Conservation (phyloP, 1,139 yeast species). For the Diutina rugosa region DNA sequence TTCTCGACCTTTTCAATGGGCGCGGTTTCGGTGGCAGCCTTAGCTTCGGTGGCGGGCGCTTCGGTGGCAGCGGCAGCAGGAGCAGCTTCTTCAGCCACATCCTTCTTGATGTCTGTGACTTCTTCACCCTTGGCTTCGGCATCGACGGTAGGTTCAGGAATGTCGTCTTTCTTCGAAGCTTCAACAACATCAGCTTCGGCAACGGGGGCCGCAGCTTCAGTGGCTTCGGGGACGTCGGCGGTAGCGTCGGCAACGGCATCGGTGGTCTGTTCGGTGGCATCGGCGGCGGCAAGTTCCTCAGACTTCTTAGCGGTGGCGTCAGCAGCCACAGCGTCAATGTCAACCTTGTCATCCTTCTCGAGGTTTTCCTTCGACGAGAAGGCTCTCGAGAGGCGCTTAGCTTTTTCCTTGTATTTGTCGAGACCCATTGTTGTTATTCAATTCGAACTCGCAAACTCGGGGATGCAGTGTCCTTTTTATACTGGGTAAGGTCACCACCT, state of each 20-base stretch:
- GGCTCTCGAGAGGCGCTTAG: neutral
- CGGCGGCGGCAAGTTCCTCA: conserved; percentile 2
- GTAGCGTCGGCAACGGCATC: conserved; percentile 2
- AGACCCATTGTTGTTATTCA: neutral
- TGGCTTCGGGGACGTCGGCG: conserved; percentile 6
- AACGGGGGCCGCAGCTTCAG: conserved; percentile 4
- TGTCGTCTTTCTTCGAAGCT: conserved; percentile 4
- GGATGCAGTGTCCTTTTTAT: neutral
- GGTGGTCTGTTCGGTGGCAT: neutral
- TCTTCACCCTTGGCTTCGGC: conserved; percentile 1
- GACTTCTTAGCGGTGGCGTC: conserved; percentile 5
- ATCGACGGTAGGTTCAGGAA: conserved; percentile 3
- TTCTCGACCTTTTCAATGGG: conserved; percentile 5
- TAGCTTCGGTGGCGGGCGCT: conserved; percentile 6
- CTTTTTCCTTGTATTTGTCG: conserved; percentile 1
- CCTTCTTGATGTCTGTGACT: neutral
- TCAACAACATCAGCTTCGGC: conserved; percentile 3
- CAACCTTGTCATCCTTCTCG: neutral
- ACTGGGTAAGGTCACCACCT: neutral
- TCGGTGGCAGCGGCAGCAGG: conserved; percentile 8
- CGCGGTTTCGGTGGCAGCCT: conserved; percentile 6
- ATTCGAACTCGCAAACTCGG: neutral
- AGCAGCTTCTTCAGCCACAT: conserved; percentile 5
- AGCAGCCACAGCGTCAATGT: conserved; percentile 7
- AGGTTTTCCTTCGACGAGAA: neutral